A percentile compares a stretch with the other conserved stretches of the same genome.
Conservation (phyloP, 805 yeast genomes). For the Cyberlindnera saturnus region DNA sequence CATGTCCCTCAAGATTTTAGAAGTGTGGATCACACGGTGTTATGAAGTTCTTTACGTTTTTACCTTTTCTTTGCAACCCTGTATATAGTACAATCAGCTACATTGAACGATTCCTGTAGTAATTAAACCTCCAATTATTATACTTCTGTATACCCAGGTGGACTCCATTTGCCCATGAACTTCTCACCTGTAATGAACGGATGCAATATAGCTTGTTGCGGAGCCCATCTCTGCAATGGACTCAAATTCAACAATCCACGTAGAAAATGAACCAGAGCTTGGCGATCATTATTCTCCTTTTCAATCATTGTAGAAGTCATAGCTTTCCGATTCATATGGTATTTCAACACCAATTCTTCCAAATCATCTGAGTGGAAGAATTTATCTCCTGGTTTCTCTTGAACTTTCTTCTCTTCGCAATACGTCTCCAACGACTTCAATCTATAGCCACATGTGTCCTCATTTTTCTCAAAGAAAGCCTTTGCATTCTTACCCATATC, state of each 20-base stretch:
- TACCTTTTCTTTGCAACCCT: not conserved
- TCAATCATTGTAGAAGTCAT: slow-evolving; percentile 46
- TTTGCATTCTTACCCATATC: slow-evolving; percentile 86
- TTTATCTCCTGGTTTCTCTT: slow-evolving; percentile 77
- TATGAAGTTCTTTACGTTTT: not conserved
- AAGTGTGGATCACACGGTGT: too few species aligned
- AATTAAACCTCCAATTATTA: not conserved
- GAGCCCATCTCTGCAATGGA: slow-evolving; percentile 94
- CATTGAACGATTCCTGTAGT: too few species aligned
- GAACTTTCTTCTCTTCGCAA: slow-evolving; percentile 44
- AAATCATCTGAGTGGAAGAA: slow-evolving; percentile 67
- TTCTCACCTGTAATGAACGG: slow-evolving; percentile 73
- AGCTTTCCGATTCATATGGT: slow-evolving; percentile 58
- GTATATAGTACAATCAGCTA: slow-evolving; percentile 1
- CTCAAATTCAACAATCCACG: slow-evolving; percentile 73
- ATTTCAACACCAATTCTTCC: slow-evolving; percentile 69
- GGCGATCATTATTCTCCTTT: slow-evolving; percentile 67
- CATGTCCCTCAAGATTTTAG: too few species aligned
- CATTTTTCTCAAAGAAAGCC: slow-evolving; percentile 41
- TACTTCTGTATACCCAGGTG: slow-evolving; percentile 33
- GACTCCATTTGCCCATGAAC: slow-evolving; percentile 49
- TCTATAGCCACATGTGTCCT: slow-evolving; percentile 10
- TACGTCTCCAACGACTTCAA: slow-evolving; percentile 38
- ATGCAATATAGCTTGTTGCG: slow-evolving; percentile 89
- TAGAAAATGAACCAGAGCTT: slow-evolving; percentile 69